A percentile compares a stretch with the other conserved stretches of the same genome.
Conservation (phyloP, 2,329 filamentous ascomycete species). For the Hansfordia pulvinata region DNA sequence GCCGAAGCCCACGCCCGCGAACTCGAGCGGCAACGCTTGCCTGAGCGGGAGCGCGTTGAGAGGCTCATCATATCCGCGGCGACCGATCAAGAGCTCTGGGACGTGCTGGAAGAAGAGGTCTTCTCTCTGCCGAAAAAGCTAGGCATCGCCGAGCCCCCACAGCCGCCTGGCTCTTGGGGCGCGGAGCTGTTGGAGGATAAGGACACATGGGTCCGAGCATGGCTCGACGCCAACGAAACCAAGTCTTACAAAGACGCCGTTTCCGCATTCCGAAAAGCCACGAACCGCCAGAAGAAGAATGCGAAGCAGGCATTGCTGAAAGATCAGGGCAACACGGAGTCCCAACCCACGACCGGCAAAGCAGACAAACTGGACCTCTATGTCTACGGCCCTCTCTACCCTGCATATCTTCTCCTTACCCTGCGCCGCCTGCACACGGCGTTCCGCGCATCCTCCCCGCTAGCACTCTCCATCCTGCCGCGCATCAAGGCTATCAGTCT, state of each 20-base stretch:
- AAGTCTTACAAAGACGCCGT: no score
- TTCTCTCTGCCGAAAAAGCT: slow-evolving; percentile 45
- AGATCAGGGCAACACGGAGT: neutral
- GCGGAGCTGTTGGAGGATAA: no score
- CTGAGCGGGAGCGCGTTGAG: slow-evolving; percentile 39
- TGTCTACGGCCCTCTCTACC: slow-evolving; percentile 50
- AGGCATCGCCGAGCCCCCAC: slow-evolving; percentile 27
- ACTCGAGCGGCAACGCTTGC: slow-evolving; percentile 22
- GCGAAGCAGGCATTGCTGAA: no score
- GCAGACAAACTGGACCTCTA: slow-evolving; percentile 29
- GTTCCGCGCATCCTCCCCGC: slow-evolving; percentile 43
- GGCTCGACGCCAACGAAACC: no score
- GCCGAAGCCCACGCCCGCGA: no score
- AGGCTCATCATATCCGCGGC: slow-evolving; percentile 35
- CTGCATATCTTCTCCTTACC: slow-evolving; percentile 43
- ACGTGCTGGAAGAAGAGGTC: slow-evolving; percentile 51
- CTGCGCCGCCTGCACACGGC: slow-evolving; percentile 40
- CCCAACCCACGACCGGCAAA: slow-evolving; percentile 2
- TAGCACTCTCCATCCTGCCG: slow-evolving; percentile 49
- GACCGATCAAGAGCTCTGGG: slow-evolving; percentile 54
- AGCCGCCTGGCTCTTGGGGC: no score
- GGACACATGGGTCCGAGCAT: no score
- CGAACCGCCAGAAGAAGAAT: slow-evolving; percentile 5
- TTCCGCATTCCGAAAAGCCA: no score
- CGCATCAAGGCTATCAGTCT: slow-evolving; percentile 54